These are phyloP conservation scores for Davidsoniella eucalypti DNA, from an alignment of 2,329 filamentous ascomycete species.

Conservation along the genomic window DNA sequence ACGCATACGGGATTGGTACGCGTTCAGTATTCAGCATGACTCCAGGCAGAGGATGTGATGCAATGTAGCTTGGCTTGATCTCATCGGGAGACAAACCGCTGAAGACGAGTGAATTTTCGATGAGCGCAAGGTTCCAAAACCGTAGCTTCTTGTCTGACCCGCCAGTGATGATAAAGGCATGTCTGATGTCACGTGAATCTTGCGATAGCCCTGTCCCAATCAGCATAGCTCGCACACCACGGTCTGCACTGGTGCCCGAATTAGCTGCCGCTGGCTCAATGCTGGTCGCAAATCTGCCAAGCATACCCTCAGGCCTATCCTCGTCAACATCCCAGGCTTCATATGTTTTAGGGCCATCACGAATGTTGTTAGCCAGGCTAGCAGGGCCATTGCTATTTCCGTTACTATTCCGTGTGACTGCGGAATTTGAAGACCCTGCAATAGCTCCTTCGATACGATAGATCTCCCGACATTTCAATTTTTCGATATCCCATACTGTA, in stretches of 20 bases:
- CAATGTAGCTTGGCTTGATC: slow-evolving; percentile 54
- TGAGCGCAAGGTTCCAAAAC: slow-evolving; percentile 76
- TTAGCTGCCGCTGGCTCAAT: slow-evolving; percentile 36
- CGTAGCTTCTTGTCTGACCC: slow-evolving; percentile 81
- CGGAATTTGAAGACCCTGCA: too few species aligned
- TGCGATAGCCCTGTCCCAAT: slow-evolving; percentile 56
- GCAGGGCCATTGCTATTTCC: background rate
- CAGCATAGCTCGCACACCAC: slow-evolving; percentile 59
- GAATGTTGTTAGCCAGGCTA: background rate
- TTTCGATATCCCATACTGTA: slow-evolving; percentile 91
- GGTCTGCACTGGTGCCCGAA: slow-evolving; percentile 29
- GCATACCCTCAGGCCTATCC: slow-evolving; percentile 71
- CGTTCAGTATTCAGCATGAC: slow-evolving; percentile 53
- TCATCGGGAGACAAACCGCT: slow-evolving; percentile 61
- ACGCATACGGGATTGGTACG: slow-evolving; percentile 25
- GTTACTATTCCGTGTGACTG: background rate
- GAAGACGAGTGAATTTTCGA: slow-evolving; percentile 64
- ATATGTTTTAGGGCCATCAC: slow-evolving; percentile 46
- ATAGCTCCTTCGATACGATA: slow-evolving; percentile 42
- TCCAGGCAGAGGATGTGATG: slow-evolving; percentile 43
- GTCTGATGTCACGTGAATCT: slow-evolving; percentile 55
- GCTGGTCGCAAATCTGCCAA: slow-evolving; percentile 65
- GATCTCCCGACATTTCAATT: slow-evolving; percentile 72
- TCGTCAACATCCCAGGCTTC: slow-evolving; percentile 82
- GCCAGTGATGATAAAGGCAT: slow-evolving; percentile 72